Evolutionary conservation across 176 grass and related monocot species (phyloP), one percentile per base, ranked within the genome.

Genomic region (Luzula sylvatica): DNA sequence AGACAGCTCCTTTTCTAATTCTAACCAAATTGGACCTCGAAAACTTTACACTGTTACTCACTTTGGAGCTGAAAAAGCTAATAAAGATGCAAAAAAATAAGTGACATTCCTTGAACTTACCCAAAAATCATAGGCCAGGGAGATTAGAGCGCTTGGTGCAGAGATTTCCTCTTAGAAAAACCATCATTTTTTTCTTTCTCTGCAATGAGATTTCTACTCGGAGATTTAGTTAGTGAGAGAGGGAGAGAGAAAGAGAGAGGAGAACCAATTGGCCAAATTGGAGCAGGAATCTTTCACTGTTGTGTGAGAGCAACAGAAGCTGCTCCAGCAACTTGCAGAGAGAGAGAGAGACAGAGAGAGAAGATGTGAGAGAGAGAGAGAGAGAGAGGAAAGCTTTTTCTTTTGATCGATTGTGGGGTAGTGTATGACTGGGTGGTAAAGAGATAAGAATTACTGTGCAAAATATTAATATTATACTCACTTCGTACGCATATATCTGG

Each of bases 251-350:
- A 23, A 55, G 35, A 42, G 8, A 19, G 55, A 41, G 16, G 26
- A 40, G 38, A 13, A 40, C 61, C 26, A 66, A 41, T 66, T 53
- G 65, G 23, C 50, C 50, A 78, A 71, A 58, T 75, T 76, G 69
- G 45, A 52, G 66, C 58, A 61, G 69, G 78, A 87, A 87, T 78
- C 78, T 75, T 46, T 57, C 65, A 66, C 55, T 58, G 55, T 58
- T 74, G 68, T 46, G 49, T 26, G 51, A 50, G 40, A 30, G 23
- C 26, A 60, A 49, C 40, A 30, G 25, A 50, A 44, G 67, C 13
- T 43, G 15, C 57, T 58, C 2, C 18, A 43, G 27, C 58, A 63
- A 47, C n/a, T 61, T 61, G 51, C 19, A 56, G 22, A 1, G 67
- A 60, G n/a, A 38, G 26, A 48, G 16, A 16, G 23, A 28, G 27